phyloP scores from a whole-genome alignment of 75 land plant genomes.

The Sequoiadendron giganteum region DNA sequence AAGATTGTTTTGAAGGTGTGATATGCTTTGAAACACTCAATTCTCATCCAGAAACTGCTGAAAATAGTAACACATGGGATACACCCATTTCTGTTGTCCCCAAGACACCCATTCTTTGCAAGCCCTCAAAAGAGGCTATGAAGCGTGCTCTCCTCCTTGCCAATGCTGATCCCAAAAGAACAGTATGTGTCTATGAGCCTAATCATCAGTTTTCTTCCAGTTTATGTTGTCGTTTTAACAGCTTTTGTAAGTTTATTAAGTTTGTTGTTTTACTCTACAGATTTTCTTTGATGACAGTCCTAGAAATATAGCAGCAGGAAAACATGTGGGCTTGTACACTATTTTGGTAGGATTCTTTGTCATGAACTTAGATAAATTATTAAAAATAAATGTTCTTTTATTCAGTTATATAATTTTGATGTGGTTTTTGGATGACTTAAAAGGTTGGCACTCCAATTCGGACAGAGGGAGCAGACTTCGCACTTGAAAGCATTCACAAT shows the following conservation, averaged over 20 bases:
- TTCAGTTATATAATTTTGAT: not conserved
- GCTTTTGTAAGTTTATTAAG: not conserved
- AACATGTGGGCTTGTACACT: conserved; percentile 68
- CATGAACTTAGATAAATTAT: not conserved
- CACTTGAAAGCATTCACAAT: conserved; percentile 69
- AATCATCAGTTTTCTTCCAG: not conserved
- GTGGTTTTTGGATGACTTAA: not conserved
- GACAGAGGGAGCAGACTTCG: conserved; percentile 74
- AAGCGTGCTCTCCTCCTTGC: conserved; percentile 61
- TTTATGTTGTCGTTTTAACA: not conserved
- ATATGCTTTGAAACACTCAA: conserved; percentile 19
- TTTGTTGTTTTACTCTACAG: conserved; percentile 22
- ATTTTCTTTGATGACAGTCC: conserved; percentile 85
- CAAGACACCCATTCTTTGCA: conserved; percentile 69
- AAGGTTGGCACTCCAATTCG: conserved; percentile 64
- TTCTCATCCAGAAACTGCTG: conserved; percentile 26
- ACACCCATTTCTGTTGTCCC: conserved; percentile 15
- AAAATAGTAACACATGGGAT: not conserved
- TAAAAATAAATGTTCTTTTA: not conserved
- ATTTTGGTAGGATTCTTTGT: conserved; percentile 49
- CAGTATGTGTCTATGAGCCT: conserved; percentile 27
- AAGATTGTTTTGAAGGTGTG: conserved; percentile 79
- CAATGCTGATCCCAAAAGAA: conserved; percentile 57
- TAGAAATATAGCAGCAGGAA: conserved; percentile 76
- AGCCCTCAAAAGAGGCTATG: conserved; percentile 62